Evolutionary conservation across 1,284 basidiomycete genomes (phyloP), one percentile per base, ranked within the genome.

Genomic region (Sporisorium iseilematis-ciliati): DNA sequence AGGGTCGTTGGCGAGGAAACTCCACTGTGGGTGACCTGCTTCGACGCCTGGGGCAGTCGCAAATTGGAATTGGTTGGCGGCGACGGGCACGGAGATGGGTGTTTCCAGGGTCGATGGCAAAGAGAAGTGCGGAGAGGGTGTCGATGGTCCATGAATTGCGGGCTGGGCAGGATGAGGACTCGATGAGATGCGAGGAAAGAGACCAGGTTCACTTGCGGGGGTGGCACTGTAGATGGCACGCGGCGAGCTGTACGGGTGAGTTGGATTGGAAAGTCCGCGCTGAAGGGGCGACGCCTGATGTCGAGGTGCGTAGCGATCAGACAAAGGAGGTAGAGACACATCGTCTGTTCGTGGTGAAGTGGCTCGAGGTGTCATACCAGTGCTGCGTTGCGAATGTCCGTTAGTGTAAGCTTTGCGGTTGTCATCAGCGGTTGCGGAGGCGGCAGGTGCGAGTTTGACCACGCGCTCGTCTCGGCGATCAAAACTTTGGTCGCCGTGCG

Each of bases 1-100:
- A 1, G 69, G 64, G 4, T 72, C 69, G 49, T 72, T 65, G 20
- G 69, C 69, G 11, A 66, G 57, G 35, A 62, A 66, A 45, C 51
- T 52, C 69, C 69, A 72, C 40, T 72, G 69, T 45, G 64, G 51
- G n/a, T 63, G 59, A 10, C 59, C 58, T 16, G 53, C 35, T 25
- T 61, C 57, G 31, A 65, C 40, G 21, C 67, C 60, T 20, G 56
- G 61, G 8, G 66, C 57, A 3, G 61, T 63, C 4, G 59, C 54
- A 42, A 52, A 62, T 18, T 61, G 58, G 23, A 67, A 62, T 2
- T 52, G 40, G 25, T 60, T 58, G 8, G 25, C 42, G 38, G 14
- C 50, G 25, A 45, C 25, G 1, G 57, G 23, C 3, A 29, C 11
- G 7, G 51, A 18, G 4, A 51, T 4, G 6, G 57, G 42, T 0